Evolutionary conservation across 139 green algal species (phyloP), one percentile per base, ranked within the genome.

Genomic region (Micractinium conductrix): DNA sequence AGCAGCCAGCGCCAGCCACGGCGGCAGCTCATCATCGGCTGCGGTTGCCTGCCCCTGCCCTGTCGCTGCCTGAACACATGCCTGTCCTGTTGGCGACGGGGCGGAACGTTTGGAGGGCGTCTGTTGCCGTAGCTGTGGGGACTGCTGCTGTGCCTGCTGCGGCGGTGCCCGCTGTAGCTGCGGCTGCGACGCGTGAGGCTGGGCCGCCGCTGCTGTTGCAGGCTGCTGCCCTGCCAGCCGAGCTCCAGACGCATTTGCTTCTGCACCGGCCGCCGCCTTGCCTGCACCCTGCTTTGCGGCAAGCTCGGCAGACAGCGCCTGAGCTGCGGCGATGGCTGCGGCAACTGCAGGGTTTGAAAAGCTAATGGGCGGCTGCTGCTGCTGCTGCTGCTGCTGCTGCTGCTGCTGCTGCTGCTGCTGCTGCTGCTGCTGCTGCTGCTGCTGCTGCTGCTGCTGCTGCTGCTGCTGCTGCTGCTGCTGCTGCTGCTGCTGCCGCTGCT

Each of bases 1-100:
- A 14, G 30, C 76, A 26, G 76, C 76, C 28, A 82, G 58, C 2
- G 76, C 76, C 37, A 82, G 38, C 76, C 76, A 82, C 0, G 76
- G 76, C 2, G 76, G 76, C 58, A 82, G 76, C 55, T 82, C 76
- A 9, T 81, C 60, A 9, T 58, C 37, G 12, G 43, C 71, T 62
- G 71, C 43, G 4, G 8, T 38, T 43, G 16, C 16, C 17, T 62
- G 72, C 44, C 40, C 17, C 30, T 44, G 72, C 44, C 16, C 38
- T 17, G 38, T 21, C 22, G 16, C 37, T 33, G 69, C 69, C 21
- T 8, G 28, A 42, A 8, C n/a, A n/a, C n/a, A n/a, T 65, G 58
- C 58, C 30, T 14, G 16, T 65, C 5, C 58, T 28, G 58, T 19
- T 71, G 63, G 28, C 37, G 26, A 14, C 48, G 35, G 2, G 4